Evolutionary conservation across 2,329 filamentous ascomycete genomes (phyloP), one percentile per base, ranked within the genome.

Genomic region (Arthrocladium fulminans): DNA sequence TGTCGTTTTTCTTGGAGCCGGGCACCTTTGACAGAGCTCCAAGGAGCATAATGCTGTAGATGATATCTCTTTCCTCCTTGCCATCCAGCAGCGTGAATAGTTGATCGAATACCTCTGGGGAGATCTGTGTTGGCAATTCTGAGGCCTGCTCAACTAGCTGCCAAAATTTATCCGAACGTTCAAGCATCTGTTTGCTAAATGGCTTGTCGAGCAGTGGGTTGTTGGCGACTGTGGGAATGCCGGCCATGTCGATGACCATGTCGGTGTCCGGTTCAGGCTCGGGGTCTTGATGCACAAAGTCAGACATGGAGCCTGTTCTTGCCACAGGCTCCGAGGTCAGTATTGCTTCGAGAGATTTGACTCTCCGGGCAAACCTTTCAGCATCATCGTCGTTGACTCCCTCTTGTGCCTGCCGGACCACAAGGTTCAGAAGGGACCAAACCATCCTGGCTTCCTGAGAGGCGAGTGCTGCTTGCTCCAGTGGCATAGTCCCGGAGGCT

Each of bases 21-120:
- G 15, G 22, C 19, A 12, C n/a, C 19, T 19, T 19, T 17, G 35
- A 22, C 15, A 20, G 23, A 20, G 12, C 39, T 19, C 53, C 55
- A 25, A 59, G 49, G 23, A 59, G 41, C 52, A 56, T 54, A 55
- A 95, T 83, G 0, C 86, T 92, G 67, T 95, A 95, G 49, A 96
- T 78, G 15, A 95, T 83, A 63, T 96, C 88, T 46, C 89, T 81
- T 60, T 90, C 92, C 67, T 96, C 89, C 20, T 83, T 78, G 41
- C 84, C 84, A 57, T 88, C 84, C 10, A 95, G 74, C 19, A 90
- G 73, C 48, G 75, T 75, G 25, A 87, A 81, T 64, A 38, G 19
- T 25, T 24, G 39, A n/a, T 44, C 40, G 24, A 49, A 41, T 12
- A 48, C 23, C 23, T 42, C 38, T 12, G 10, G 29, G 9, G 35